These are phyloP conservation scores for Fonsecaea monophora DNA, from an alignment of 2,329 filamentous ascomycete genomes.

Conservation along the genomic window DNA sequence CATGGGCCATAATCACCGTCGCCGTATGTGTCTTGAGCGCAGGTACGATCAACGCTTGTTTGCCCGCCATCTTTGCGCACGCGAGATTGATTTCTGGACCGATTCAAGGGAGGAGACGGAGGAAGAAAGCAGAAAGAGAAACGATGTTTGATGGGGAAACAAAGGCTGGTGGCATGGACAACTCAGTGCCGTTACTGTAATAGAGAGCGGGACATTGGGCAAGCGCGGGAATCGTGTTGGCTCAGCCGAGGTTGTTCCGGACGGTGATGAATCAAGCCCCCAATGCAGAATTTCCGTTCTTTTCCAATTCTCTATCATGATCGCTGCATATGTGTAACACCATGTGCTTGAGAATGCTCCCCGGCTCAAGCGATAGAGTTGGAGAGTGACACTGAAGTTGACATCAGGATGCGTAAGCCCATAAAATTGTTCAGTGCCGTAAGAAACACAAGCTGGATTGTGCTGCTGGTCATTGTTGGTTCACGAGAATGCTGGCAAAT, in stretches of 20 bases:
- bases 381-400: not conserved
- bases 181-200: not conserved
- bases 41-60: constrained; percentile 70
- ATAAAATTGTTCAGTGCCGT: too few species aligned
- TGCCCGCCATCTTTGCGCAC: constrained; percentile 24
- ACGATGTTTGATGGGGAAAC: not conserved
- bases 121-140: not conserved
- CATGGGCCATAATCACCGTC: constrained; percentile 93
- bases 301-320: not conserved
- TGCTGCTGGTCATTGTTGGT: too few species aligned
- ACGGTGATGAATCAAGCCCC: not conserved
- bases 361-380: not conserved
- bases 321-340: not conserved
- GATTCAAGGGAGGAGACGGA: not conserved
- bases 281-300: not conserved
- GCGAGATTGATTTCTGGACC: not conserved
- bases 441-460: too few species aligned
- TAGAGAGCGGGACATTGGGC: not conserved
- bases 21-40: constrained; percentile 85
- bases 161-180: not conserved
- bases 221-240: not conserved
- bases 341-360: not conserved
- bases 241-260: constrained; percentile 6
- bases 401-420: not conserved
- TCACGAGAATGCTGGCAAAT: too few species aligned